Base-by-base conservation (phyloP, 495 filamentous ascomycete species). In the Letharia columbiana region DNA sequence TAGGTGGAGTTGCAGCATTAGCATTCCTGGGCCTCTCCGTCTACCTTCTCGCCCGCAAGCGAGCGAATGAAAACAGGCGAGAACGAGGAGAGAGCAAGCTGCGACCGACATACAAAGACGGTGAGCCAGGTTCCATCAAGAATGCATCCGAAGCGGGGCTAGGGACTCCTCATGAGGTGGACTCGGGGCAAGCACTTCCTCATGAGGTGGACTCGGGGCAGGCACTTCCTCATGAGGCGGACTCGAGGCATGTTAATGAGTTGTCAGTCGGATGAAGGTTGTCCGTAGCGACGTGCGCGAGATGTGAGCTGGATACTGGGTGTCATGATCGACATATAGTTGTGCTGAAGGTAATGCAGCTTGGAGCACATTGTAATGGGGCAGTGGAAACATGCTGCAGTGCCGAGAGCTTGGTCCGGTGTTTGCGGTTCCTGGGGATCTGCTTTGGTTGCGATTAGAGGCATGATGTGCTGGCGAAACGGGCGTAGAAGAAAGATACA, bases 1-100 rank as follows among this genome's bases (percentile, higher is more conserved):
- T 72, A 71, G 11, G 75, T 75, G 4, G 73, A 74, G 0, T 68
- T 66, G 13, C 79, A 82, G 40, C 75, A 23, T 69, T 82, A 62
- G 18, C 3, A 2, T 5, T 64, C 39, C 4, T 58, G 18, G 13
- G 18, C 7, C 17, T 58, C 37, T 0, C 20, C n/a, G 11, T 8
- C 15, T 44, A 10, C n/a, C 39, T 40, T 33, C 12, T 58, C 62
- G 17, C 54, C 0, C 45, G n/a, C 35, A 61, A 40, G 60, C 60
- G 60, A 47, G 18, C 13, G 44, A 47, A 47, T 47, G 17, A 4
- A 20, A 47, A 20, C 18, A 47, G 15, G 4, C 13, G 3, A 2
- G 18, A 20, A 18, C 15, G 5, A 7, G 44, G 20, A 17, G 15
- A 20, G 15, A 17, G 17, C 9, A 20, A 17, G 7, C 15, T 8